Conservation (phyloP, 768 basidiomycete species). For the Phlebiopsis flavidoalba region DNA sequence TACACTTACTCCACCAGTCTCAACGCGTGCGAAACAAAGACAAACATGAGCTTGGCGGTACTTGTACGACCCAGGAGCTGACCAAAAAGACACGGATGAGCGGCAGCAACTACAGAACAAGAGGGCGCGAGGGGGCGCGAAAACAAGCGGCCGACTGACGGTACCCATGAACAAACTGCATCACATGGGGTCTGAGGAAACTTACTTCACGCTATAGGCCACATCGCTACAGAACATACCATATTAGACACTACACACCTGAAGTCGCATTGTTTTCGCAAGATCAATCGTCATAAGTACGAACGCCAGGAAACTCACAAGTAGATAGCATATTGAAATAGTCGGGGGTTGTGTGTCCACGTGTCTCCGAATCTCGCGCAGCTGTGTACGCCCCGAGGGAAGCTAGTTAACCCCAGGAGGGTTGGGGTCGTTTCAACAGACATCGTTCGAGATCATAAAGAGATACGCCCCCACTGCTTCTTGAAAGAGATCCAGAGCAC, state of each 20-base stretch:
- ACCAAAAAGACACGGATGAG: constrained; percentile 87
- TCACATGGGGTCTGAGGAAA: constrained; percentile 4
- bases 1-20: constrained; percentile 79
- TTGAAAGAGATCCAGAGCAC: constrained; percentile 82
- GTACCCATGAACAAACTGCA: constrained; percentile 81
- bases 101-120: constrained; percentile 81
- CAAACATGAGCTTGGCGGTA: constrained; percentile 97
- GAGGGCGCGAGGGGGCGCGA: constrained; percentile 91
- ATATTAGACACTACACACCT: constrained; percentile 48
- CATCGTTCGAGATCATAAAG: background rate
- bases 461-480: constrained; percentile 61
- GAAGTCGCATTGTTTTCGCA: too few relatives aligned
- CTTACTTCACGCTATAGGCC: background rate
- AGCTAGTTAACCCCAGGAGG: constrained; percentile 33
- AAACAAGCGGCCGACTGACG: constrained; percentile 92
- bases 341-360: constrained; percentile 87
- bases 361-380: constrained; percentile 84
- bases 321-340: constrained; percentile 84
- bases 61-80: constrained; percentile 85
- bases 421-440: too few relatives aligned
- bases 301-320: constrained; percentile 46
- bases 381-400: constrained; percentile 87
- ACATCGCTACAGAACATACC: constrained; percentile 35
- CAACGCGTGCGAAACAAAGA: constrained; percentile 82
- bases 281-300: constrained; percentile 2